A percentile compares a stretch with the other conserved stretches of the same genome.
phyloP scores from a whole-genome alignment of 345 rosid genomes.

The Ailanthus altissimus region DNA sequence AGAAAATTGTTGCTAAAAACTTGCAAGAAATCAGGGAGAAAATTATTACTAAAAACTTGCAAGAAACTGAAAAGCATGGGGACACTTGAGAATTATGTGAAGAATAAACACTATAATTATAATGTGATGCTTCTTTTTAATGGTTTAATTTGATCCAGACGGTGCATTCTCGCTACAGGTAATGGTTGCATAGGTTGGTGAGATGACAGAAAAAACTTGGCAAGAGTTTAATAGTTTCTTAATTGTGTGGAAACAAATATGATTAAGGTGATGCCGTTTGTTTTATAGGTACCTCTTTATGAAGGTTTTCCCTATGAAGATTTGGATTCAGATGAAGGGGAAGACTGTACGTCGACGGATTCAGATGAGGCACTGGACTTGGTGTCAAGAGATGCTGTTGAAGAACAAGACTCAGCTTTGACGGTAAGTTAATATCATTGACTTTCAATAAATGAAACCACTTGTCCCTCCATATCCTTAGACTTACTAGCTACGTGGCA shows the following conservation, averaged over 20 bases:
- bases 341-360: neutral
- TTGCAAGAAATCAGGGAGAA: neutral
- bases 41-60: neutral
- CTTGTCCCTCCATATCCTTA: neutral
- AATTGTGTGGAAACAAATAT: neutral
- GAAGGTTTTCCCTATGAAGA: neutral
- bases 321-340: constrained; percentile 4
- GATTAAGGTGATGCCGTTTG: neutral
- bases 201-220: neutral
- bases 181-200: neutral
- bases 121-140: neutral
- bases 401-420: neutral
- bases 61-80: neutral
- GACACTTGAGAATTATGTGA: neutral
- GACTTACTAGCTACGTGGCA: neutral
- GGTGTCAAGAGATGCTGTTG: neutral
- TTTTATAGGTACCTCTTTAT: constrained; percentile 9
- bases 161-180: neutral
- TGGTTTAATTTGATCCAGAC: neutral
- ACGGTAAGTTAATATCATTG: constrained; percentile 10
- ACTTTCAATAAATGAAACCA: neutral
- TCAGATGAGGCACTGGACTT: constrained; percentile 7
- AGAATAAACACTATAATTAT: neutral
- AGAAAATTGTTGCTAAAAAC: neutral
- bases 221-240: neutral